Base-by-base conservation (phyloP, 2,329 filamentous ascomycete genomes). In the Basipetospora chlamydospora region DNA sequence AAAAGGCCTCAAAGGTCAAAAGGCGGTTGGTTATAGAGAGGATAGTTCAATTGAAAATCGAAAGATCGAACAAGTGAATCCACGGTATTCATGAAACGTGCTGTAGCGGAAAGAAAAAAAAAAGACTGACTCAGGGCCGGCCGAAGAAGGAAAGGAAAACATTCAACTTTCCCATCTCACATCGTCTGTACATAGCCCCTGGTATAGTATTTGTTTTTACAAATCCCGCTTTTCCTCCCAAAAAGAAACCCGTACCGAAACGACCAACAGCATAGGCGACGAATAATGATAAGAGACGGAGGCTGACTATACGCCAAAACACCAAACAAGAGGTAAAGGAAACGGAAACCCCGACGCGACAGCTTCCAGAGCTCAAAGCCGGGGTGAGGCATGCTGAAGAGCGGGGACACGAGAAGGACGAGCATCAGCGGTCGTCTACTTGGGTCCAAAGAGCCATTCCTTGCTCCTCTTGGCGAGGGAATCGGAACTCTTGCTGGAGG, bases 401-500 rank as follows among this genome's bases (percentile, higher is more conserved):
- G n/a, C n/a, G n/a, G n/a, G n/a, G n/a, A n/a, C n/a, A n/a, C n/a
- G n/a, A n/a, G n/a, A n/a, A n/a, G n/a, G n/a, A n/a, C n/a, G n/a
- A n/a, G n/a, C n/a, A n/a, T n/a, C n/a, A n/a, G n/a, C n/a, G n/a
- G n/a, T n/a, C 33, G 28, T 33, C 48, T 58, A 60, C 56, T 64
- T 66, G 55, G 64, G 69, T 44, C 59, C 56, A 39, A 69, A 59
- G 40, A 68, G 57, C 56, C 61, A 62, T 42, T 60, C 59, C 55
- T 63, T 67, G 43, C 63, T 59, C 53, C 63, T 66, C 43, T 56
- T 48, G 3, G 56, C 57, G 34, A 61, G 45, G 15, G 49, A 47
- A 15, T 40, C 36, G 22, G 35, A 35, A 28, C 38, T 43, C 34
- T 47, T 45, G 36, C 42, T 40, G 36, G 41, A 41, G 38, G 43